phyloP scores from a whole-genome alignment of 257 asterid species.

The Ilex aquifolium region DNA sequence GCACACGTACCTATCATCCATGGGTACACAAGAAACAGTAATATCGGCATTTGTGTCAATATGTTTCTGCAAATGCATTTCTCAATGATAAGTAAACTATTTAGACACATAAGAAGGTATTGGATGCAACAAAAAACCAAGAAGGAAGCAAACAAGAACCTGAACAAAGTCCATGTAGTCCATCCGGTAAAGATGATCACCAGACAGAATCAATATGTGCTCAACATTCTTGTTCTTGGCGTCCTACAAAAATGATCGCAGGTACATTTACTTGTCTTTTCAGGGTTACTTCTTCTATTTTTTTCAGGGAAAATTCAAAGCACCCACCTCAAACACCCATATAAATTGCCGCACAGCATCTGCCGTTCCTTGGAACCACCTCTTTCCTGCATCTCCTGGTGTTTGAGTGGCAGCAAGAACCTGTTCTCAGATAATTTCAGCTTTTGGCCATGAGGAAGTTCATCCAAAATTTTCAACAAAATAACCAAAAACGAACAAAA shows the following conservation, averaged over 20 bases:
- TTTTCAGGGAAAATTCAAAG: not conserved
- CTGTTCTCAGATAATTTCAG: constrained; percentile 24
- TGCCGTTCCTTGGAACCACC: constrained; percentile 98
- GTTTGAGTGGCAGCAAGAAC: constrained; percentile 99
- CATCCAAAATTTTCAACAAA: no score
- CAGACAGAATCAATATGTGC: constrained; percentile 78
- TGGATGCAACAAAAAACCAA: not conserved
- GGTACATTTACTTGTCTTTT: constrained; percentile 1
- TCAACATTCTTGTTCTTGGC: constrained; percentile 71
- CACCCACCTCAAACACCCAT: constrained; percentile 90
- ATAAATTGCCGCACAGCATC: constrained; percentile 93
- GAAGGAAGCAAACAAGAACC: constrained; percentile 30
- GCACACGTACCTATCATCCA: constrained; percentile 68
- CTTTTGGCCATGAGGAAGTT: not conserved
- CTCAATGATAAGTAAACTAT: not conserved
- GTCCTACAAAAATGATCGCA: constrained; percentile 40
- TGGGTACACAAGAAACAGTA: constrained; percentile 89
- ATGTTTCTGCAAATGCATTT: constrained; percentile 63
- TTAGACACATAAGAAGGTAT: not conserved
- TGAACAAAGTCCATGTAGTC: constrained; percentile 96
- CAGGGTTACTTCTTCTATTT: no score
- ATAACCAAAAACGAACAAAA: no score
- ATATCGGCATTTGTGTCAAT: constrained; percentile 87
- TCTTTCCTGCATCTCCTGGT: constrained; percentile 83
- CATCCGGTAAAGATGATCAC: constrained; percentile 97